Evolutionary conservation across 345 rosid species (phyloP).

Genomic region (Cochlearia excelsa): DNA sequence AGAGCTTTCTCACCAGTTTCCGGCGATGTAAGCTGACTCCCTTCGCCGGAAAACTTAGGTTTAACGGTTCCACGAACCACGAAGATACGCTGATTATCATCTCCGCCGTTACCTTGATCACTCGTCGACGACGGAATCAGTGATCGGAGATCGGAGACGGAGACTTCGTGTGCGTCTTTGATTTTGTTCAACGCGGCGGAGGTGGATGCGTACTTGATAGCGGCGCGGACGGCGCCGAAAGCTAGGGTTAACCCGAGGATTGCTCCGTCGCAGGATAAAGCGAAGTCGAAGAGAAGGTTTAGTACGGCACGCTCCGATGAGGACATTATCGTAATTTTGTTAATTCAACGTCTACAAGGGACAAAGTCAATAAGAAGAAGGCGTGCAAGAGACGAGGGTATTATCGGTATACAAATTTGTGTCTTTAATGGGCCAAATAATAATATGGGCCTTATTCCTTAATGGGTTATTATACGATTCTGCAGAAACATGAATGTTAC

Average conservation of each 20-base stretch:
- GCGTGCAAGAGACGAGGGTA: not conserved
- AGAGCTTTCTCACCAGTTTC: constrained; percentile 85
- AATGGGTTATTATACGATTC: not conserved
- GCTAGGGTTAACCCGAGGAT: constrained; percentile 72
- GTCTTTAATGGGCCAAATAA: not conserved
- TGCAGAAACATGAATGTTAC: too few species aligned
- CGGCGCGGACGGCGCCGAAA: constrained; percentile 57
- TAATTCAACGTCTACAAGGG: too few species aligned
- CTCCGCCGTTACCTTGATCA: not conserved
- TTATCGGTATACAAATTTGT: constrained; percentile 6
- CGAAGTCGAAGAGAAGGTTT: constrained; percentile 52
- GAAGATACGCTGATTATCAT: constrained; percentile 43
- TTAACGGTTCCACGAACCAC: constrained; percentile 66
- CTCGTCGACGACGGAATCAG: constrained; percentile 35
- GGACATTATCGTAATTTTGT: constrained; percentile 49
- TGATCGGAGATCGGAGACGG: constrained; percentile 67
- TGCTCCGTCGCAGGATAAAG: constrained; percentile 88
- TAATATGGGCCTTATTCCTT: too few species aligned
- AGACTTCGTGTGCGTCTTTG: constrained; percentile 46
- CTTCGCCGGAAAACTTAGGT: constrained; percentile 46
- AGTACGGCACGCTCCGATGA: constrained; percentile 63
- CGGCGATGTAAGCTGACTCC: constrained; percentile 47
- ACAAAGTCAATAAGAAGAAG: not conserved
- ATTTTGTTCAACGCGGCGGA: constrained; percentile 59
- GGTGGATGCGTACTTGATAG: constrained; percentile 41